Evolutionary conservation across 2,329 filamentous ascomycete genomes (phyloP), one percentile per base, ranked within the genome.

Genomic region (Tolypocladium tundrense): DNA sequence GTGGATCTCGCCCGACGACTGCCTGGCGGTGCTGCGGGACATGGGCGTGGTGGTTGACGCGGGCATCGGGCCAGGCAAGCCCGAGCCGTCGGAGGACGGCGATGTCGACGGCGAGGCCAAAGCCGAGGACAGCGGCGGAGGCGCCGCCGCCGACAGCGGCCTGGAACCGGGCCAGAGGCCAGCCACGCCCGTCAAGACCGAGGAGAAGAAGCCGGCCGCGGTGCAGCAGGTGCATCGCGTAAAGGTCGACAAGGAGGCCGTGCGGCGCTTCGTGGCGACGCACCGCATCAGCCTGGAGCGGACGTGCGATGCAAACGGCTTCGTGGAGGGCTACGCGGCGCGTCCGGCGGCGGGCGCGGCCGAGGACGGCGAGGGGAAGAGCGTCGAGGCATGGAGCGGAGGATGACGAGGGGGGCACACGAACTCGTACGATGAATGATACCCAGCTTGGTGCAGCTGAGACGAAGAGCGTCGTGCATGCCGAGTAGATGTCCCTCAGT

Each of bases 1-100:
- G 0, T 96, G 90, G 77, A 96, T 97, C 70, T 78, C 88, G 58
- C 81, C 82, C 0, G 93, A 97, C 50, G 93, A 97, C 72, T 90
- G 93, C 59, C 81, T 96, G 50, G 78, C 78, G 1, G 86, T 91
- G 31, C 75, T 97, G 57, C 84, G 88, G 60, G 86, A 90, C 59
- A 96, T 97, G 90, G 86, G 82, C 10, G 75, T 94, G 41, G 77
- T 88, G 53, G 72, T 85, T 71, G 77, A 87, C 66, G 81, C 77
- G 63, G 80, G 75, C 68, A 70, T 74, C 70, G 75, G 75, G 1
- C 74, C 73, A 4, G 72, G 73, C 14, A 77, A 74, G 62, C 68
- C 68, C 51, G 58, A 59, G 60, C 59, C 53, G 54, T 60, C 52
- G 19, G 64, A 67, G 14, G 63, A 57, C 39, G 64, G 67, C 53